Base-by-base conservation (phyloP, 495 filamentous ascomycete species). In the Neurospora pannonica region DNA sequence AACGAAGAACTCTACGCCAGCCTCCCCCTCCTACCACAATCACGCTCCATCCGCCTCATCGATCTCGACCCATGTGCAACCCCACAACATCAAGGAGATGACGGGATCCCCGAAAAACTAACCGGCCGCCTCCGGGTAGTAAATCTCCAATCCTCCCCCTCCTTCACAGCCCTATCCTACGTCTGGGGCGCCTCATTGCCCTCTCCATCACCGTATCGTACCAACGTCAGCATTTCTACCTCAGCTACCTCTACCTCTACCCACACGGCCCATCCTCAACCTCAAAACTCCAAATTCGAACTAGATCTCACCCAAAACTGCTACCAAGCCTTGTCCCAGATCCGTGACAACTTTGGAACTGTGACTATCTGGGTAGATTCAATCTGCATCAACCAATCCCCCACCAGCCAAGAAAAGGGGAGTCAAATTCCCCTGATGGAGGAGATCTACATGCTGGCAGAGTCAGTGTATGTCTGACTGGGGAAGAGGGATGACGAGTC, bases 301-400 rank as follows among this genome's bases (percentile, higher is more conserved):
- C 34, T 73, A 11, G 71, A 71, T 1, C 71, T 73, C 17, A 76
- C 74, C 9, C n/a, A 70, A n/a, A 76, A 71, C 36, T 76, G 75
- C 42, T 43, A 70, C 69, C 21, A 31, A 4, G 72, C 75, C 5
- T 73, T 76, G 0, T 5, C 2, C 13, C 40, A 42, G 15, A 34
- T 83, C 36, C 36, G 6, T 6, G 7, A 37, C 36, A 6, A 37
- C 7, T 37, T 37, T 6, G 36, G 36, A 0, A 6, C 36, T 1
- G 36, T 37, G 0, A 37, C 36, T 1, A 37, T 7, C 6, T 83
- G 81, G 81, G 75, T 82, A 37, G 83, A 84, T 54, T 73, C 80
- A 2, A 79, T 84, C 13, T 85, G 83, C 74, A 84, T 85, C 71
- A 74, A 84, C 73, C 83, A 85, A 75, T 38, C 70, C 17, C 15